Conservation (phyloP, 371 early-diverging fungal species). For the Quaeritorhiza haematococci region DNA sequence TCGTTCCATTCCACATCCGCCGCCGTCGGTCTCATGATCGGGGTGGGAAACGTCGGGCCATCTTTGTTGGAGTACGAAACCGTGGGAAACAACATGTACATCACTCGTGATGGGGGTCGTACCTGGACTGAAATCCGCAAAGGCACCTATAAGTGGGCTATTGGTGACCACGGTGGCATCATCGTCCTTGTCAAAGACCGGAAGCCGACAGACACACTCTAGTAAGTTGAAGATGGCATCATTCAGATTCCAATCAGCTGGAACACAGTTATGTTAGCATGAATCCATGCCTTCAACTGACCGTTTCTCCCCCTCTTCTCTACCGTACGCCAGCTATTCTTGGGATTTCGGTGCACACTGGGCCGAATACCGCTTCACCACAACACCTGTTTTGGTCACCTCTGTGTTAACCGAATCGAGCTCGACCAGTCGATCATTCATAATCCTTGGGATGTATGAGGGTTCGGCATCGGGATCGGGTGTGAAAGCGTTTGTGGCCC, state of each 20-base stretch:
- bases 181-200: constrained; percentile 69
- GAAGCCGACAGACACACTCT: constrained; percentile 59
- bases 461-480: constrained; percentile 5
- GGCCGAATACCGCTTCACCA: constrained; percentile 43
- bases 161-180: constrained; percentile 80
- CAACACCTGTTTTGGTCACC: constrained; percentile 23
- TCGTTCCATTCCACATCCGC: constrained; percentile 47
- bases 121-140: constrained; percentile 72
- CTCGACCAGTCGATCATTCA: constrained; percentile 28
- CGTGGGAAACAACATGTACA: constrained; percentile 71
- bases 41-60: constrained; percentile 85
- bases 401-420: constrained; percentile 23
- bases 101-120: constrained; percentile 86
- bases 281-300: not conserved
- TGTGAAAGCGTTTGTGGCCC: constrained; percentile 28
- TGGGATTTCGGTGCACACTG: constrained; percentile 78
- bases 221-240: too few relatives aligned
- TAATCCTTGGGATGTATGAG: constrained; percentile 23
- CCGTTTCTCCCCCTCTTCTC: not conserved
- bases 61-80: constrained; percentile 51
- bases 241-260: too few relatives aligned
- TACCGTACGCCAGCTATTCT: constrained; percentile 20
- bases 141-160: constrained; percentile 84
- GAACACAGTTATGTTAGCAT: too few relatives aligned
- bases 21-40: constrained; percentile 86